A percentile compares a stretch with the other conserved stretches of the same genome.
Evolutionary conservation across 371 early-diverging fungal genomes (phyloP).

Genomic region (Zychaea mexicana): DNA sequence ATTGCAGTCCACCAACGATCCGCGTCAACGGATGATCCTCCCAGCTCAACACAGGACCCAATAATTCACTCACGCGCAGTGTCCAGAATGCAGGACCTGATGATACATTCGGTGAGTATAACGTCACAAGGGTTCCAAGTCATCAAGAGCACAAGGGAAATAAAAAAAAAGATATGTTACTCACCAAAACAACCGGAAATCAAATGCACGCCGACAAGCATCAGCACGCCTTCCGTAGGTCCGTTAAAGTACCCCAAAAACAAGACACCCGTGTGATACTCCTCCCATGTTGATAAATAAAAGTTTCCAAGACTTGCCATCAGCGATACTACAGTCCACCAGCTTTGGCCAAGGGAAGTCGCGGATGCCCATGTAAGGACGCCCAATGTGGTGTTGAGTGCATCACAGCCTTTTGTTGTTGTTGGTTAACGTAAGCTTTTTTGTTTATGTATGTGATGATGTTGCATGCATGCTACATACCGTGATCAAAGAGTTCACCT

Average conservation of each 20-base stretch:
- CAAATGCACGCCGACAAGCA: constrained; percentile 62
- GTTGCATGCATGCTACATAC: no score
- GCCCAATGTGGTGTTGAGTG: constrained; percentile 79
- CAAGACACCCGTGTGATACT: constrained; percentile 92
- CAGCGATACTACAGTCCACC: constrained; percentile 69
- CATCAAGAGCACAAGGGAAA: not conserved
- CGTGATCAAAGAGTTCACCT: constrained; percentile 95
- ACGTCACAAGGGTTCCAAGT: not conserved
- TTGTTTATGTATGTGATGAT: no score
- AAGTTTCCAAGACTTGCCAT: constrained; percentile 78
- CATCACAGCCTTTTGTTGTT: constrained; percentile 78
- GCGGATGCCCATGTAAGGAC: constrained; percentile 65
- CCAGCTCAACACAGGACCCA: constrained; percentile 28
- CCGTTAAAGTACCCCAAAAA: constrained; percentile 94
- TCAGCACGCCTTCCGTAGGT: constrained; percentile 94
- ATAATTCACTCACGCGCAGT: constrained; percentile 32
- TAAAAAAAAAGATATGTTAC: not conserved
- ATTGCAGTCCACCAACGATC: constrained; percentile 52
- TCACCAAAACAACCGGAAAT: constrained; percentile 75
- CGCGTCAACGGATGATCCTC: constrained; percentile 20
- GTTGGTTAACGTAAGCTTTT: not conserved
- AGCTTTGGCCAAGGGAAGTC: constrained; percentile 73
- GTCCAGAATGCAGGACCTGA: constrained; percentile 49
- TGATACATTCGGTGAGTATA: not conserved
- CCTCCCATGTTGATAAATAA: constrained; percentile 95